Base-by-base conservation (phyloP, 2,329 filamentous ascomycete species). In the Sordariomycetes sp. region DNA sequence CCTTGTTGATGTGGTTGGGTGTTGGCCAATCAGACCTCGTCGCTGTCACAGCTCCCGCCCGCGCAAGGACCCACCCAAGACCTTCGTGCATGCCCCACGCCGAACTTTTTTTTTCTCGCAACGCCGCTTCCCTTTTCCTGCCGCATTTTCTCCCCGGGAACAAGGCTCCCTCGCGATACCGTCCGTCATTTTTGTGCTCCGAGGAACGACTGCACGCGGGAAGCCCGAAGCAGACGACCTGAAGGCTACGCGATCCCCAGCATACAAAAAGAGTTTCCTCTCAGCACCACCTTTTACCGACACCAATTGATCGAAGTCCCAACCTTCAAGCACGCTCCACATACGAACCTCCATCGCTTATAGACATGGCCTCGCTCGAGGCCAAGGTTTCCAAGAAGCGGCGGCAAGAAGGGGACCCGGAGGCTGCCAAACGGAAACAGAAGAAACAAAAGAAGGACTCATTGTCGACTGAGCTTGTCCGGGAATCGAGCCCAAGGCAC, bases 21-120 rank as follows among this genome's bases (percentile, higher is more conserved):
- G 8, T 11, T 24, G 50, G 6, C 55, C 55, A 57, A 57, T 51
- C 24, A 57, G 3, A 18, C 24, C 20, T 35, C 40, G 25, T 43
- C 5, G 25, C 10, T 8, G 24, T 48, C 5, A 14, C 43, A 57
- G 55, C 55, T 57, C 43, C 46, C 3, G 11, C 20, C 11, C 46
- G 11, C 50, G 46, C n/a, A 24, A 24, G 55, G 55, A 51, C 55
- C 55, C 55, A 57, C 55, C 50, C n/a, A 24, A 18, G 10, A 50
- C 55, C 55, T 57, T 51, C 28, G 55, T 48, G 50, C 55, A 46
- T 57, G 55, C 55, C 55, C 55, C 55, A 57, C 55, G 48, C 22
- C 50, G 34, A 57, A 34, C 32, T 57, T 57, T 57, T 57, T 57
- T 53, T 57, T 48, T 55, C n/a, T 24, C 24, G 11, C 20, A 11